Conservation (phyloP, 2,329 filamentous ascomycete species). For the Pseudogymnoascus pannorum region DNA sequence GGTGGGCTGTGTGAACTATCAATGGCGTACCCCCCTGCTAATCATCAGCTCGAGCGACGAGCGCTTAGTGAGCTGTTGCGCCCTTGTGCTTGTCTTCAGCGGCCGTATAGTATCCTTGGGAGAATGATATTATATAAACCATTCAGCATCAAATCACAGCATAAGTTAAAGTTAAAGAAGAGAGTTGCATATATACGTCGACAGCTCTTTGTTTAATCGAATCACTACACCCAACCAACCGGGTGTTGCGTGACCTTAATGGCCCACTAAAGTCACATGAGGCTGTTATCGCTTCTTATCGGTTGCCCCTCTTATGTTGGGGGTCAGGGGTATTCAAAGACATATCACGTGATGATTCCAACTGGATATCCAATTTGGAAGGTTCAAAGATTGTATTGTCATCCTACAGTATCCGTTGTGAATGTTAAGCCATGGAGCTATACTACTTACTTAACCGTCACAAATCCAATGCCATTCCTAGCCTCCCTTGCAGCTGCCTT, state of each 20-base stretch:
- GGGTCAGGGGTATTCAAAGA: not conserved
- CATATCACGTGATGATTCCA: not conserved
- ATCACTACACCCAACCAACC: conserved; percentile 4
- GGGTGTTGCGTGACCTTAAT: conserved; percentile 3
- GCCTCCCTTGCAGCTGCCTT: conserved; percentile 49
- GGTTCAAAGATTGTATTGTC: not conserved
- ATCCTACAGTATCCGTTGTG: not conserved
- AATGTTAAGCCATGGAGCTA: not conserved
- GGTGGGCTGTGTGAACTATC: conserved; percentile 1
- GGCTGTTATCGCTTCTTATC: conserved; percentile 3
- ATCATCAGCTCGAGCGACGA: not conserved
- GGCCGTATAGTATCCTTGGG: not conserved
- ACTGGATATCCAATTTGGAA: not conserved
- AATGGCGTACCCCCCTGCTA: conserved; percentile 6
- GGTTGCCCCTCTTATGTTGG: not conserved
- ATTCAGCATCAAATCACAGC: not conserved
- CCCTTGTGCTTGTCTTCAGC: not conserved
- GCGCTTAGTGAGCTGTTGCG: conserved; percentile 1
- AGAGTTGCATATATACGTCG: conserved; percentile 5
- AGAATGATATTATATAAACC: not conserved
- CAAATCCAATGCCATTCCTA: conserved; percentile 56
- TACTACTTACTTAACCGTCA: conserved; percentile 50
- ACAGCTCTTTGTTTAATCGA: not conserved
- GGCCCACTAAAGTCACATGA: not conserved
- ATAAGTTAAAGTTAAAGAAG: conserved; percentile 1